Evolutionary conservation across 2,329 filamentous ascomycete species (phyloP).

Genomic region (Aspergillus floridensis): DNA sequence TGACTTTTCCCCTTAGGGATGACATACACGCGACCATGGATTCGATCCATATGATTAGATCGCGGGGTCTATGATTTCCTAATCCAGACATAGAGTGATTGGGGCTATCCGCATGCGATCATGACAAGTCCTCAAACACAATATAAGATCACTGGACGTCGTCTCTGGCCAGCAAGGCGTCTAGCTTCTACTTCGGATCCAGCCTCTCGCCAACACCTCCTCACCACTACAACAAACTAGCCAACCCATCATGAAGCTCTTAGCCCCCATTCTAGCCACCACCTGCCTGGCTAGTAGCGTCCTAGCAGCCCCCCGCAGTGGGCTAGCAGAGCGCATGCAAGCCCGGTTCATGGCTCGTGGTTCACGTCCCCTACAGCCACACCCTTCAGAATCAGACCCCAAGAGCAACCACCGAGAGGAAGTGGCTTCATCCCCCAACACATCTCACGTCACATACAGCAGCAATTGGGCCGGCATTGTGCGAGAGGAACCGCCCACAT

Average conservation of each 20-base stretch:
- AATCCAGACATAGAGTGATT: background rate
- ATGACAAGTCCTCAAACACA: background rate
- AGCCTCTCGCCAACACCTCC: background rate
- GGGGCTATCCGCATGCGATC: background rate
- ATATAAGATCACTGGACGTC: background rate
- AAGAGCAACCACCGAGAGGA: conserved; percentile 8
- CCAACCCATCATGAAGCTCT: conserved; percentile 31
- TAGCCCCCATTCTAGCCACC: conserved; percentile 20
- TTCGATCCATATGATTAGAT: background rate
- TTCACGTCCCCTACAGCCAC: conserved; percentile 18
- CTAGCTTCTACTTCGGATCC: background rate
- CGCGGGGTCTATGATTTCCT: background rate
- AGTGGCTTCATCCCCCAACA: conserved; percentile 11
- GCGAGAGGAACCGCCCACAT: conserved; percentile 42
- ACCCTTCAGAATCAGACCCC: conserved; percentile 17
- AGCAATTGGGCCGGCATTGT: conserved; percentile 62
- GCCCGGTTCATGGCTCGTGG: conserved; percentile 24
- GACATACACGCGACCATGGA: background rate
- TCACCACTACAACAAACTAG: background rate
- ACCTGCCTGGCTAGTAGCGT: conserved; percentile 24
- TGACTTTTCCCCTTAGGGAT: background rate
- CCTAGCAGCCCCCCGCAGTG: conserved; percentile 29
- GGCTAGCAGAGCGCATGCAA: conserved; percentile 29
- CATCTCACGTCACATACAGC: conserved; percentile 49
- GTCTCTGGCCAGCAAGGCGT: background rate